Base-by-base conservation (phyloP, 2,329 filamentous ascomycete species). In the Venturia aucupariae region DNA sequence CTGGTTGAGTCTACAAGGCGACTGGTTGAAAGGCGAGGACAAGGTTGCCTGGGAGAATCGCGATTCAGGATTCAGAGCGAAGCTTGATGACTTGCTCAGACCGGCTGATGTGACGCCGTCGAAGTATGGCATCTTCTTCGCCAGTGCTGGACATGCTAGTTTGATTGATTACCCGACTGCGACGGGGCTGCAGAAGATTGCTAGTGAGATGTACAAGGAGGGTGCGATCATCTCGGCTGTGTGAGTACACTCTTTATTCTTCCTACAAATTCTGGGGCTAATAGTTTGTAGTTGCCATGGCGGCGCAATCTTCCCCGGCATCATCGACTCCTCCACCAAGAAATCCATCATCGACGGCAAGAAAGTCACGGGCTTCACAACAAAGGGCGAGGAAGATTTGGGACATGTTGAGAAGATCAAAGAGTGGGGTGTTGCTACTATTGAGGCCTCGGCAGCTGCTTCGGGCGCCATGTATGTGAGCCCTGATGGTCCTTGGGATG, bases 141-240 rank as follows among this genome's bases (percentile, higher is more conserved):
- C 77, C 6, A 75, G 72, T 4, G 77, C 77, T 1, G 77, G 78
- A 19, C 78, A 81, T 64, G 79, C 79, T 0, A 72, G 78, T 2
- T 67, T 81, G 60, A 76, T 80, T 62, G 79, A 81, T 68, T 81
- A 80, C 67, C 78, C 79, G 5, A 73, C 71, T 38, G 77, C 79
- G 5, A 73, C 66, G 24, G 69, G 66, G 0, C 70, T 81, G 61
- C 77, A 81, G 66, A 70, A 69, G 10, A 75, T 81, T 62, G 78
- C 77, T 1, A 67, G 72, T 22, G 67, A 74, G 39, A 72, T 81
- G 19, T 80, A 72, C 68, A 69, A 71, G 1, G 73, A 74, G 51
- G 76, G 76, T 4, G 77, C 76, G 30, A 69, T 81, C 51, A 71
- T 81, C 35, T 72, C 76, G 8, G 74, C 77, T 13, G 79, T 81